phyloP scores from a whole-genome alignment of 2,329 filamentous ascomycete species.

The Penicillium rolfsii region DNA sequence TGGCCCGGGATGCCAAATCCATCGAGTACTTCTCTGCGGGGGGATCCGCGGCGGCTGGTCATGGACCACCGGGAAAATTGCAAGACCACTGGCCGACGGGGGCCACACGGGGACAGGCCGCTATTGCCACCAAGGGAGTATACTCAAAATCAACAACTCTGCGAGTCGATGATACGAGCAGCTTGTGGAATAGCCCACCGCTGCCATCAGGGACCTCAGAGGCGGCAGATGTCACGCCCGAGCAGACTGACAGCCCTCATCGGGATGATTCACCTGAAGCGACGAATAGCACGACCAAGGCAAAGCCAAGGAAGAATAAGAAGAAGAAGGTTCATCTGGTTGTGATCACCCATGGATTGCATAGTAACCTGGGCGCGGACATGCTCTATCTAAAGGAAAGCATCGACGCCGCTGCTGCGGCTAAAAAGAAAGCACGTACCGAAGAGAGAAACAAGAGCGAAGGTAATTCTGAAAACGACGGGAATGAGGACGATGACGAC shows the following conservation, averaged over 20 bases:
- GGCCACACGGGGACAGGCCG: constrained; percentile 56
- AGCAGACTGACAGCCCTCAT: background rate
- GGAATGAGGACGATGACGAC: constrained; percentile 53
- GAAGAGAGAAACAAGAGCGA: constrained; percentile 58
- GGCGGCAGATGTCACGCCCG: constrained; percentile 7
- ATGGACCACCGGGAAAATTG: constrained; percentile 68
- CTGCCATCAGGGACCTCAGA: constrained; percentile 60
- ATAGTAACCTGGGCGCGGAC: constrained; percentile 93
- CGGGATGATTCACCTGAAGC: constrained; percentile 5
- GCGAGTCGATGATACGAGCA: constrained; percentile 82
- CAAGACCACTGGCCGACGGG: constrained; percentile 72
- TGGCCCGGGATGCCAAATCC: constrained; percentile 84
- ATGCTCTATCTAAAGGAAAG: constrained; percentile 98
- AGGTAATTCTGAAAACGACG: constrained; percentile 46
- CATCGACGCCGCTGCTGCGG: constrained; percentile 81
- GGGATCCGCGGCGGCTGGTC: constrained; percentile 52
- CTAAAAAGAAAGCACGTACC: constrained; percentile 65
- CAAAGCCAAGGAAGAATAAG: constrained; percentile 41
- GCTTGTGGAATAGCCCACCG: constrained; percentile 88
- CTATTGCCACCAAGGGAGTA: constrained; percentile 70
- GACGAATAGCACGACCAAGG: constrained; percentile 1
- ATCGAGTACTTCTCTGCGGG: constrained; percentile 66
- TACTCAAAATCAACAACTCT: constrained; percentile 80
- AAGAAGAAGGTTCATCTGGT: constrained; percentile 78
- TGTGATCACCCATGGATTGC: constrained; percentile 87